Conservation (phyloP, 331 rosid species). For the Ulmus americana region DNA sequence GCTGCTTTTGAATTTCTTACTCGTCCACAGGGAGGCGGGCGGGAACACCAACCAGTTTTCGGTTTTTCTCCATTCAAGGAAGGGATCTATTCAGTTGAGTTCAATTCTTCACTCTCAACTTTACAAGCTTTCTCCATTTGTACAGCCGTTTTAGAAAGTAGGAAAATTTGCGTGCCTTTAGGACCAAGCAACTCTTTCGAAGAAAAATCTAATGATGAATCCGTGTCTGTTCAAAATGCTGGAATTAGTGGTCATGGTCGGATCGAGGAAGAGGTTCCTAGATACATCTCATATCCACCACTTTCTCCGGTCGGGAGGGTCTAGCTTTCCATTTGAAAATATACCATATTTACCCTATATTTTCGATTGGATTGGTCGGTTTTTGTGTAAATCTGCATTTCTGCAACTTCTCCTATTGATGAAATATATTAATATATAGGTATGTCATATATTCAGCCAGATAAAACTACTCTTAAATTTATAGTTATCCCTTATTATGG, state of each 20-base stretch:
- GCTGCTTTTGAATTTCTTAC: slow-evolving; percentile 12
- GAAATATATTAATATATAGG: neutral
- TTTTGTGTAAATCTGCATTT: slow-evolving; percentile 23
- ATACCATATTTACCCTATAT: neutral
- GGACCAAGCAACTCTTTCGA: slow-evolving; percentile 44
- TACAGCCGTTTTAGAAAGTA: slow-evolving; percentile 67
- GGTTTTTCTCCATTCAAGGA: slow-evolving; percentile 52
- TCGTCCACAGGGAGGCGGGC: slow-evolving; percentile 51
- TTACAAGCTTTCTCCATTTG: slow-evolving; percentile 88
- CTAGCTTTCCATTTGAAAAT: slow-evolving; percentile 27
- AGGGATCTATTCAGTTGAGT: slow-evolving; percentile 68
- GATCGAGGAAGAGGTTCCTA: slow-evolving; percentile 41
- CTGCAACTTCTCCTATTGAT: neutral
- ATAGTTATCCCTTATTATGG: neutral
- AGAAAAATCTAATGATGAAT: slow-evolving; percentile 37
- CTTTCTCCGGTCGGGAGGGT: slow-evolving; percentile 66
- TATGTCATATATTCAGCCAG: slow-evolving; percentile 17
- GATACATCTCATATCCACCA: slow-evolving; percentile 56
- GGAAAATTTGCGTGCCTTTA: slow-evolving; percentile 39
- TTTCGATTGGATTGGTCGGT: neutral
- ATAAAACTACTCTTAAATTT: slow-evolving; percentile 14
- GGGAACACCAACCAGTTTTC: slow-evolving; percentile 44
- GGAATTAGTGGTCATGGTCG: slow-evolving; percentile 35
- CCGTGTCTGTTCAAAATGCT: slow-evolving; percentile 31
- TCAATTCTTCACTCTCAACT: slow-evolving; percentile 57